Conservation (phyloP, 2,329 filamentous ascomycete species). For the Pseudomassariella vexata region DNA sequence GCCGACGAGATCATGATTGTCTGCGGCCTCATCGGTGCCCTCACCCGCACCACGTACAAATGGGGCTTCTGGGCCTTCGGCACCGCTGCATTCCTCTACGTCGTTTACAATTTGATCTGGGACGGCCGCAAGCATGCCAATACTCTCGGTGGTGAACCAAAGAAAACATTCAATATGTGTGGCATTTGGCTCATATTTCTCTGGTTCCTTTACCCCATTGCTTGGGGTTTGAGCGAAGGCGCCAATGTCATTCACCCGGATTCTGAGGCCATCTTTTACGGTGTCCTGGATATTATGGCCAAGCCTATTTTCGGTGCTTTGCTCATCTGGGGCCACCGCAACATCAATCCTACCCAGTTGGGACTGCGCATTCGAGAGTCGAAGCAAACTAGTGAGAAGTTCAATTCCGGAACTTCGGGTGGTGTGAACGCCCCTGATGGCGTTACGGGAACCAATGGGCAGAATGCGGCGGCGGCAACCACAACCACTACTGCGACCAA, state of each 20-base stretch:
- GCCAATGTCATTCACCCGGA: constrained; percentile 62
- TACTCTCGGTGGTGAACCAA: constrained; percentile 46
- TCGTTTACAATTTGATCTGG: constrained; percentile 52
- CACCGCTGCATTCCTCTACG: constrained; percentile 48
- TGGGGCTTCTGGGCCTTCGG: constrained; percentile 62
- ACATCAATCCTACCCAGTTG: constrained; percentile 51
- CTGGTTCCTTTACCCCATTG: constrained; percentile 61
- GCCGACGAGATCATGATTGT: constrained; percentile 63
- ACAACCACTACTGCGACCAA: background rate
- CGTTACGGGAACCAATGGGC: background rate
- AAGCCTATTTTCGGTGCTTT: constrained; percentile 59
- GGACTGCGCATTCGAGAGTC: constrained; percentile 38
- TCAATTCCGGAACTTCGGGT: constrained; percentile 5
- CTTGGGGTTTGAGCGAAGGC: constrained; percentile 58
- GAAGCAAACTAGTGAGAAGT: constrained; percentile 16
- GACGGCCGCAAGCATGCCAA: constrained; percentile 52
- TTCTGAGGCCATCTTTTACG: constrained; percentile 64
- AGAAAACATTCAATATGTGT: constrained; percentile 46
- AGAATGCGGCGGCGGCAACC: background rate
- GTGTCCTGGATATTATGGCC: constrained; percentile 58
- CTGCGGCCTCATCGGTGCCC: constrained; percentile 60
- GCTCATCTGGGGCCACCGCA: constrained; percentile 57
- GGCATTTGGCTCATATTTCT: constrained; percentile 54
- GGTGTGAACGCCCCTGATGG: constrained; percentile 5
- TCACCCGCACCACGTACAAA: constrained; percentile 58